Conservation (phyloP, 305 asterid genomes). For the Coffea humblotiana region DNA sequence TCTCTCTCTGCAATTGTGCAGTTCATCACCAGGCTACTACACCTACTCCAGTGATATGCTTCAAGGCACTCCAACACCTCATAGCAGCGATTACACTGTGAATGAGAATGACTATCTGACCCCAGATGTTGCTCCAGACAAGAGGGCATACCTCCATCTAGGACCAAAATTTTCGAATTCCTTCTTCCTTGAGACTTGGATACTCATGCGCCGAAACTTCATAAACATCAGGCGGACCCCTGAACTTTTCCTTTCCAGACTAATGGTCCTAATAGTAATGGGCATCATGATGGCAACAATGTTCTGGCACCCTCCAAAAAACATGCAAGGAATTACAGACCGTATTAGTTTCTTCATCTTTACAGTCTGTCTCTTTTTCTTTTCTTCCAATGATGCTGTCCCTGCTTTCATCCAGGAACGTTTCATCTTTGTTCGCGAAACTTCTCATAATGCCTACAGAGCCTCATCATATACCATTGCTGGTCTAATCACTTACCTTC, state of each 20-base stretch:
- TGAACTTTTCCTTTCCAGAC: slow-evolving; percentile 79
- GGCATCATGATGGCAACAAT: slow-evolving; percentile 91
- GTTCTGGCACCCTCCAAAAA: slow-evolving; percentile 54
- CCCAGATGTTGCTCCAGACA: slow-evolving; percentile 28
- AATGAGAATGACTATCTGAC: slow-evolving; percentile 77
- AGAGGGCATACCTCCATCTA: slow-evolving; percentile 25
- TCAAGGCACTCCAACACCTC: slow-evolving; percentile 65
- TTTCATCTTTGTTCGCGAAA: slow-evolving; percentile 70
- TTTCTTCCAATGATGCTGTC: slow-evolving; percentile 83
- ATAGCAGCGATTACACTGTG: slow-evolving; percentile 68
- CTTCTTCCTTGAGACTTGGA: slow-evolving; percentile 70
- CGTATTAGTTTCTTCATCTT: slow-evolving; percentile 77
- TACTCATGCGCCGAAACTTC: slow-evolving; percentile 73
- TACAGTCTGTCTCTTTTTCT: slow-evolving; percentile 78
- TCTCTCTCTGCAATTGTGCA: slow-evolving; percentile 21
- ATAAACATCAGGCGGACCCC: slow-evolving; percentile 76
- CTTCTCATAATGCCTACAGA: slow-evolving; percentile 83
- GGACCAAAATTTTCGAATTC: slow-evolving; percentile 67
- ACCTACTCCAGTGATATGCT: slow-evolving; percentile 55
- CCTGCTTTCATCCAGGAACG: slow-evolving; percentile 92
- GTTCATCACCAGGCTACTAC: slow-evolving; percentile 54
- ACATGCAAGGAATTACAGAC: slow-evolving; percentile 65
- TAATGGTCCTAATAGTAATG: slow-evolving; percentile 67
- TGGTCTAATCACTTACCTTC: slow-evolving; percentile 68
- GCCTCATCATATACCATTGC: slow-evolving; percentile 85